Evolutionary conservation across 257 asterid genomes (phyloP).

Genomic region (Solanum appendiculatum): DNA sequence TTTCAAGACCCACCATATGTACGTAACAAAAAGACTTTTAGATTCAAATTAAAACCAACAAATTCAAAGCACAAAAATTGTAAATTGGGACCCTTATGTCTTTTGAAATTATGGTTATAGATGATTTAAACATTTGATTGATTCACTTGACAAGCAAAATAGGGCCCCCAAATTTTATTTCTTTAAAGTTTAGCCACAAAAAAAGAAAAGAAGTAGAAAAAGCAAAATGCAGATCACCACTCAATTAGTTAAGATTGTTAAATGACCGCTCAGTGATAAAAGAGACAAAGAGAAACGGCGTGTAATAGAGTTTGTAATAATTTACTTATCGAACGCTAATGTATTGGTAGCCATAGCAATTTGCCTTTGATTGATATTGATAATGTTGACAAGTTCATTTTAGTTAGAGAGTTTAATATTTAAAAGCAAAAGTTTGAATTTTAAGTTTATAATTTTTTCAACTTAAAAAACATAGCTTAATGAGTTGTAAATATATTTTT

Average conservation of each 20-base stretch:
- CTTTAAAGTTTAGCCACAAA: not conserved
- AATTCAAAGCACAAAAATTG: not conserved
- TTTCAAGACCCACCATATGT: not conserved
- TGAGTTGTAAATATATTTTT: no score
- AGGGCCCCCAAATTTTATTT: not conserved
- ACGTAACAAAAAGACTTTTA: not conserved
- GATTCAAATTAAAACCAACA: not conserved
- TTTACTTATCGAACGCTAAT: not conserved
- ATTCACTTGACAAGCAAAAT: not conserved
- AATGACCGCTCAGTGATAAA: not conserved
- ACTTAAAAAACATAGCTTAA: not conserved
- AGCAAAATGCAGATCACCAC: not conserved
- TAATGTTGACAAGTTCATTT: not conserved
- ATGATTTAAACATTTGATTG: not conserved
- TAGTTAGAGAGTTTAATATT: not conserved
- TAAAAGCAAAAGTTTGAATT: not conserved
- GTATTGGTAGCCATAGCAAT: not conserved
- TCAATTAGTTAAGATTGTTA: not conserved
- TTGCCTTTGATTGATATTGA: not conserved
- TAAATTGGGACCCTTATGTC: not conserved
- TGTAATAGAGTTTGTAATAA: not conserved
- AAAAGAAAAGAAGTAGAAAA: not conserved
- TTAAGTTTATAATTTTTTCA: not conserved
- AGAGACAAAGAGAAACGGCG: not conserved
- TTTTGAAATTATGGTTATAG: not conserved